These are phyloP conservation scores for Sporisorium scitamineum DNA, from an alignment of 1,284 basidiomycete genomes.

Conservation along the genomic window DNA sequence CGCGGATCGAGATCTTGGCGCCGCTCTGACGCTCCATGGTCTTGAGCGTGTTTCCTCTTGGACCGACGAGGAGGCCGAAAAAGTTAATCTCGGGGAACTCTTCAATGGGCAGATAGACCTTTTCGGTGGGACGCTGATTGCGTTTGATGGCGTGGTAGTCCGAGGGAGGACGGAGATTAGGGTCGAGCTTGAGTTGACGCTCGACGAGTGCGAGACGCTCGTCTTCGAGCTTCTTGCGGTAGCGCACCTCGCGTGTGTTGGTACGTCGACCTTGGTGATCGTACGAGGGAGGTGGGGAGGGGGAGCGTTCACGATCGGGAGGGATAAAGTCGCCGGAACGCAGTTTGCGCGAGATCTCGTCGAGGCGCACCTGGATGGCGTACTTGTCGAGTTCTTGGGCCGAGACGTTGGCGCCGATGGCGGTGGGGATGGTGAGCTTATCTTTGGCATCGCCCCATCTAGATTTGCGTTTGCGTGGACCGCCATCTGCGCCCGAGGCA, in stretches of 20 bases:
- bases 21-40: slow-evolving; percentile 99
- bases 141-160: slow-evolving; percentile 87
- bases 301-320: slow-evolving; percentile 91
- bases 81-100: slow-evolving; percentile 99
- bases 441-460: slow-evolving; percentile 65
- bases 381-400: slow-evolving; percentile 66
- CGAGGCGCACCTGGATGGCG: slow-evolving; percentile 75
- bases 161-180: slow-evolving; percentile 93
- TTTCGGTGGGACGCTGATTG: slow-evolving; percentile 81
- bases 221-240: slow-evolving; percentile 96
- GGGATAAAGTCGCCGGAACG: slow-evolving; percentile 93
- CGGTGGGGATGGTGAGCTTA: slow-evolving; percentile 59
- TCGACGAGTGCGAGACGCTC: slow-evolving; percentile 94
- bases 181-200: slow-evolving; percentile 95
- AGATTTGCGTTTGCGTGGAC: slow-evolving; percentile 65
- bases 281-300: slow-evolving; percentile 96
- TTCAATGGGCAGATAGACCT: slow-evolving; percentile 99
- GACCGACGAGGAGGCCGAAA: slow-evolving; percentile 96
- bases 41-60: slow-evolving; percentile 98
- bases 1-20: slow-evolving; percentile 97
- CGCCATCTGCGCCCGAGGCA: slow-evolving; percentile 28
- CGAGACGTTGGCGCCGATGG: slow-evolving; percentile 61
- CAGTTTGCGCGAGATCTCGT: slow-evolving; percentile 96
- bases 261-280: slow-evolving; percentile 96
- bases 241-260: slow-evolving; percentile 97